Conservation (phyloP, 805 yeast genomes). For the Metschnikowia arizonensis region DNA sequence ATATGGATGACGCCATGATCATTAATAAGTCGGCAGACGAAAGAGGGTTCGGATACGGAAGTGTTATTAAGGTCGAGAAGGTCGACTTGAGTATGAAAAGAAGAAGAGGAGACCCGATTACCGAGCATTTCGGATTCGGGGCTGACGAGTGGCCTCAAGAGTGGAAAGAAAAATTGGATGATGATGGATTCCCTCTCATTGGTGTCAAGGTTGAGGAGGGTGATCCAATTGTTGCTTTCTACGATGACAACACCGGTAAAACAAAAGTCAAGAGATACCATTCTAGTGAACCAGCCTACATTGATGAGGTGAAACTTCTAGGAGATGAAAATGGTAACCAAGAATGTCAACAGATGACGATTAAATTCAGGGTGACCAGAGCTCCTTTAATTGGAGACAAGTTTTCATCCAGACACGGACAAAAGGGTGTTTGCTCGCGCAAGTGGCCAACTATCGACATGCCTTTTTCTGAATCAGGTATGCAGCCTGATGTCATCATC, state of each 20-base stretch:
- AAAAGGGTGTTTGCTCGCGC: constrained; percentile 96
- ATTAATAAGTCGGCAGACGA: constrained; percentile 96
- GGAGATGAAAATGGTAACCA: constrained; percentile 74
- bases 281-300: constrained; percentile 89
- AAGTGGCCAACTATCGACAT: constrained; percentile 96
- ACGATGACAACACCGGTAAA: constrained; percentile 84
- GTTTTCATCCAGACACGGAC: constrained; percentile 96
- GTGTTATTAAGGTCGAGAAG: constrained; percentile 91
- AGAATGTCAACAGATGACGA: constrained; percentile 80
- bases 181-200: constrained; percentile 87
- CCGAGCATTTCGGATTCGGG: constrained; percentile 94
- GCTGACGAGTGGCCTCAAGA: constrained; percentile 85
- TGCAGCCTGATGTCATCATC: constrained; percentile 95
- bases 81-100: constrained; percentile 74
- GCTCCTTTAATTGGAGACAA: constrained; percentile 96
- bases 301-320: constrained; percentile 89
- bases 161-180: constrained; percentile 85
- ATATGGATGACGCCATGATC: constrained; percentile 99
- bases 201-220: constrained; percentile 91
- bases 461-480: constrained; percentile 96
- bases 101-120: constrained; percentile 89
- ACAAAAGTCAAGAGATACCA: constrained; percentile 92
- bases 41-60: constrained; percentile 97
- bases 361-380: constrained; percentile 88
- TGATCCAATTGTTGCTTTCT: constrained; percentile 91